Evolutionary conservation across 495 filamentous ascomycete species (phyloP).

Genomic region (Xylaria palmicola): DNA sequence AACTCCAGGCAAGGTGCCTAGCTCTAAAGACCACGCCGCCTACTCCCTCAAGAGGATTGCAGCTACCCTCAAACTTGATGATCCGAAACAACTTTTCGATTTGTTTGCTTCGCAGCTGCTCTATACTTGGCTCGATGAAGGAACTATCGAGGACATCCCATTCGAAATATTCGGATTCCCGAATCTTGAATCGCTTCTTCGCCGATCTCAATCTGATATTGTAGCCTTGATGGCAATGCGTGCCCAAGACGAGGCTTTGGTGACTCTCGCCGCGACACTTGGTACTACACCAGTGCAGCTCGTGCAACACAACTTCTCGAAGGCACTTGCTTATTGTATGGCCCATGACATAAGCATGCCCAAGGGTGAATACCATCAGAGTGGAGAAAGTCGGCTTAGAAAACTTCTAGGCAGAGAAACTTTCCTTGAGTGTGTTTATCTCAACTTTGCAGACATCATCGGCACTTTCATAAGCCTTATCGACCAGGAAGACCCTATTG

Average conservation of each 20-base stretch:
- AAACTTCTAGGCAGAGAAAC: conserved; percentile 64
- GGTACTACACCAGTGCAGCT: conserved; percentile 55
- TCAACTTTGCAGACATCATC: conserved; percentile 74
- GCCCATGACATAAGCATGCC: conserved; percentile 70
- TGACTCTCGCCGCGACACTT: conserved; percentile 57
- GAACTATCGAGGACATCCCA: conserved; percentile 66
- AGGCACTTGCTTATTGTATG: conserved; percentile 79
- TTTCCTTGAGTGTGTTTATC: conserved; percentile 59
- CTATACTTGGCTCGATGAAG: conserved; percentile 79
- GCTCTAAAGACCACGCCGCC: conserved; percentile 65
- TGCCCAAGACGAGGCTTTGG: conserved; percentile 61
- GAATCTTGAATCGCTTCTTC: conserved; percentile 65
- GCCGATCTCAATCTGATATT: conserved; percentile 74
- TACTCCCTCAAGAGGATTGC: conserved; percentile 68
- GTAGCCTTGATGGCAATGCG: conserved; percentile 84
- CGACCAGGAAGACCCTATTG: conserved; percentile 63
- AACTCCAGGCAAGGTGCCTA: conserved; percentile 66
- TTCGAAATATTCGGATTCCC: conserved; percentile 79
- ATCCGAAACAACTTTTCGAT: conserved; percentile 70
- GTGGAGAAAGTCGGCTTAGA: conserved; percentile 66
- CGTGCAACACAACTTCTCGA: conserved; percentile 68
- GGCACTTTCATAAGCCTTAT: conserved; percentile 75
- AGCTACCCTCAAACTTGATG: conserved; percentile 57
- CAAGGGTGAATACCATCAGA: conserved; percentile 54
- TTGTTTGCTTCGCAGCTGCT: conserved; percentile 90